Base-by-base conservation (phyloP, 2,329 filamentous ascomycete species). In the Sporothrix luriei region DNA sequence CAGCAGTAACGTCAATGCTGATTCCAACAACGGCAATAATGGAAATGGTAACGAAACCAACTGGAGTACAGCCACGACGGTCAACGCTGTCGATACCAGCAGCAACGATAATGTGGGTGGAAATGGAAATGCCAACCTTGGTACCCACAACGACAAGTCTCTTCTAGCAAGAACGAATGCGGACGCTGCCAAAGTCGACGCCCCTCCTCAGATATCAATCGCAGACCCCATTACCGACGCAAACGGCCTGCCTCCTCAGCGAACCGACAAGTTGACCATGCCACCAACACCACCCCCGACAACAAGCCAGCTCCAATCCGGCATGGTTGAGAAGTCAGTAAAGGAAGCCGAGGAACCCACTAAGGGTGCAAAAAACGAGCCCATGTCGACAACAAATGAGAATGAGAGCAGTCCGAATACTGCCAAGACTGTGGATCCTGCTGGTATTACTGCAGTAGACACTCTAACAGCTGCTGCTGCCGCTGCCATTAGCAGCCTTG, bases 221-320 rank as follows among this genome's bases (percentile, higher is more conserved):
- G 33, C 33, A 6, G 2, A 19, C 13, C 14, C 21, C 6, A 4
- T 38, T 21, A 14, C 55, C 16, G 33, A 21, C 9, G 11, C 46
- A 24, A 33, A 65, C 16, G 46, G 10, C 19, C 21, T 26, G 26
- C 24, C 43, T 21, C 21, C 46, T 4, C 62, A 52, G 1, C 43
- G 4, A 29, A n/a, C 29, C 11, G 46, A 65, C 5, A 51, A 49
- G 24, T 2, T 21, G 4, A 21, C 46, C 26, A 52, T 65, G 62
- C 62, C 62, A 16, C 62, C 62, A 11, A 65, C 62, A 10, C 62
- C 62, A 7, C 62, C 62, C 33, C 62, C 46, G 29, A 52, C 46
- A 5, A 65, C 62, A 16, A 51, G 46, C 24, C 43, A 11, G 10
- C 46, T 65, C 5, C 46, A 33, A 4, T 4, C 62, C 7, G 24